A percentile compares a stretch with the other conserved stretches of the same genome.
phyloP scores from a whole-genome alignment of 192 early-diverging fungal genomes.

The Coemansia erecta region DNA sequence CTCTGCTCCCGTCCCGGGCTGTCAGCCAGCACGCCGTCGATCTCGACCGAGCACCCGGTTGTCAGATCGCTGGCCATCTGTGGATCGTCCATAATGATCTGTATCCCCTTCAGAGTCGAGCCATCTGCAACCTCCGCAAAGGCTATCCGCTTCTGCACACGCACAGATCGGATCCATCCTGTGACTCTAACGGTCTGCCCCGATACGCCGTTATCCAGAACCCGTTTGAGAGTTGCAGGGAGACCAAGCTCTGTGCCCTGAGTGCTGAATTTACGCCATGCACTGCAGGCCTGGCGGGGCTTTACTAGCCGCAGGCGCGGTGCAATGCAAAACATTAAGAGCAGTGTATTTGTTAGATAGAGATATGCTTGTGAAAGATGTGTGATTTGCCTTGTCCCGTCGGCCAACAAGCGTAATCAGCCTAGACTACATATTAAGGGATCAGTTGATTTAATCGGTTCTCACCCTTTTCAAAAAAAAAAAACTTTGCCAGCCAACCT shows the following conservation, averaged over 20 bases:
- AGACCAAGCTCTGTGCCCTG: conserved; percentile 11
- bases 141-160: conserved; percentile 71
- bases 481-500: not conserved
- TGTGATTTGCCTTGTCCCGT: too few relatives aligned
- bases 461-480: not conserved
- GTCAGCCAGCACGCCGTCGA: conserved; percentile 65
- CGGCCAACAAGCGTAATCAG: too few relatives aligned
- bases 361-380: too few relatives aligned
- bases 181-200: conserved; percentile 27
- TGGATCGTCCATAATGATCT: conserved; percentile 56
- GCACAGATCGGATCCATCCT: conserved; percentile 84
- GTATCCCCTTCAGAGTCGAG: conserved; percentile 65
- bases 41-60: conserved; percentile 70
- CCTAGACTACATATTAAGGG: too few relatives aligned
- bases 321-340: too few relatives aligned
- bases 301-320: too few relatives aligned
- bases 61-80: conserved; percentile 50
- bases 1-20: conserved; percentile 71
- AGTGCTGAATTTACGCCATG: not conserved
- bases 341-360: too few relatives aligned
- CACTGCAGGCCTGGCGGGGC: not conserved
- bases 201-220: conserved; percentile 11
- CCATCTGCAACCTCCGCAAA: conserved; percentile 83
- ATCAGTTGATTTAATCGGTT: too few relatives aligned
- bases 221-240: conserved; percentile 24